phyloP scores from a whole-genome alignment of 176 grass and related monocot genomes.

The Bromus sterilis region DNA sequence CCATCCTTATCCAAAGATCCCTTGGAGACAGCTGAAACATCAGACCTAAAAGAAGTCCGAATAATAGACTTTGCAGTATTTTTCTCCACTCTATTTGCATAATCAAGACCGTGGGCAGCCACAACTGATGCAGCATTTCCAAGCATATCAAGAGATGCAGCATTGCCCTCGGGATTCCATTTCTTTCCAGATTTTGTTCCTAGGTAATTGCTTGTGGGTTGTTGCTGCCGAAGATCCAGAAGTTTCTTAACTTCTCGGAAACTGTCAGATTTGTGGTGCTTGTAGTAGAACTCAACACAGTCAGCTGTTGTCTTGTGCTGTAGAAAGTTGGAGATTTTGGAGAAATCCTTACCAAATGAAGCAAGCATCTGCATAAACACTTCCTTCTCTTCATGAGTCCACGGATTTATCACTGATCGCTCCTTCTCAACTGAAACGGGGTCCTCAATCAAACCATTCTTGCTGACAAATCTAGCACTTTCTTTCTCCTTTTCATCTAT shows the following conservation, averaged over 20 bases:
- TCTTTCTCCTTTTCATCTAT: constrained; percentile 65
- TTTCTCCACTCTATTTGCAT: constrained; percentile 24
- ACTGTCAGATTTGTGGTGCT: constrained; percentile 94
- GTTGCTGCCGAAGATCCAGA: constrained; percentile 60
- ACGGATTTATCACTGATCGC: constrained; percentile 63
- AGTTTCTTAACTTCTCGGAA: constrained; percentile 87
- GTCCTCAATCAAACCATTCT: constrained; percentile 75
- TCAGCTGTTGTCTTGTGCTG: constrained; percentile 89
- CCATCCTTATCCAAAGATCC: constrained; percentile 18
- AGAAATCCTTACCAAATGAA: constrained; percentile 87
- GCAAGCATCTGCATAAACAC: constrained; percentile 92
- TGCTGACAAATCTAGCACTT: constrained; percentile 40
- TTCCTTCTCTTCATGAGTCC: constrained; percentile 76
- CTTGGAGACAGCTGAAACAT: constrained; percentile 16
- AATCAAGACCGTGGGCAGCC: constrained; percentile 46
- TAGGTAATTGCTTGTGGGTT: constrained; percentile 63
- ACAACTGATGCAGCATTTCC: constrained; percentile 41
- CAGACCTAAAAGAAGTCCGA: constrained; percentile 5
- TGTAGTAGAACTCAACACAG: constrained; percentile 98
- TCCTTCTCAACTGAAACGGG: constrained; percentile 73
- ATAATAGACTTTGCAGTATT: constrained; percentile 24
- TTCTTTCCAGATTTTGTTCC: constrained; percentile 59
- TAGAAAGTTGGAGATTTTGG: constrained; percentile 75
- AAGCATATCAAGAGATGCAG: constrained; percentile 63
- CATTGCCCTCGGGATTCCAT: constrained; percentile 60